Conservation (phyloP, 345 rosid species). For the Citrus maxima region DNA sequence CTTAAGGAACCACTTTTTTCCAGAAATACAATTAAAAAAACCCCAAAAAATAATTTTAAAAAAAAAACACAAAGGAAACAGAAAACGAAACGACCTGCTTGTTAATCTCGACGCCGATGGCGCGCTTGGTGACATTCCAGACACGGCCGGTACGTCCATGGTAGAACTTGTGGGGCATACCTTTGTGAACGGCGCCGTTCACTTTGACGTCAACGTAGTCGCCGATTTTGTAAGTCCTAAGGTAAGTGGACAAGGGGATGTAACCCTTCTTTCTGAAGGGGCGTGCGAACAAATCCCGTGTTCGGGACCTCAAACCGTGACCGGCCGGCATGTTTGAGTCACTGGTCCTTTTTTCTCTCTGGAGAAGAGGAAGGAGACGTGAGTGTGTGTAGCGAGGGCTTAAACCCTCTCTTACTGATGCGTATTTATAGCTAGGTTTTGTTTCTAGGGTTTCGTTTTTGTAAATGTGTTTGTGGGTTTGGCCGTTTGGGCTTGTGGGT, state of each 20-base stretch:
- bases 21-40: neutral
- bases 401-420: neutral
- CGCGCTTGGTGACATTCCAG: slow-evolving; percentile 84
- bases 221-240: slow-evolving; percentile 61
- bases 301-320: slow-evolving; percentile 61
- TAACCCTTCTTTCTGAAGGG: slow-evolving; percentile 78
- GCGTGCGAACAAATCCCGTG: slow-evolving; percentile 64
- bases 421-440: neutral
- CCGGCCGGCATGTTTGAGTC: slow-evolving; percentile 63
- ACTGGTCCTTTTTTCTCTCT: neutral
- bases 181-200: slow-evolving; percentile 78
- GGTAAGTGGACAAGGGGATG: slow-evolving; percentile 65
- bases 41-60: neutral
- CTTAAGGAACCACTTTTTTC: neutral
- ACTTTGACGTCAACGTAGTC: slow-evolving; percentile 69
- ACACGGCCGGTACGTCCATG: slow-evolving; percentile 80
- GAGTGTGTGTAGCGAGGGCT: neutral
- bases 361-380: neutral
- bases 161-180: slow-evolving; percentile 85
- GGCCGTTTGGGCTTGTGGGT: neutral
- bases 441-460: slow-evolving; percentile 12
- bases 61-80: neutral
- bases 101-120: slow-evolving; percentile 74
- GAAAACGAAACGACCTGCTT: slow-evolving; percentile 44
- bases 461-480: neutral